Conservation (phyloP, 768 basidiomycete genomes). For the Panellus pusillus region DNA sequence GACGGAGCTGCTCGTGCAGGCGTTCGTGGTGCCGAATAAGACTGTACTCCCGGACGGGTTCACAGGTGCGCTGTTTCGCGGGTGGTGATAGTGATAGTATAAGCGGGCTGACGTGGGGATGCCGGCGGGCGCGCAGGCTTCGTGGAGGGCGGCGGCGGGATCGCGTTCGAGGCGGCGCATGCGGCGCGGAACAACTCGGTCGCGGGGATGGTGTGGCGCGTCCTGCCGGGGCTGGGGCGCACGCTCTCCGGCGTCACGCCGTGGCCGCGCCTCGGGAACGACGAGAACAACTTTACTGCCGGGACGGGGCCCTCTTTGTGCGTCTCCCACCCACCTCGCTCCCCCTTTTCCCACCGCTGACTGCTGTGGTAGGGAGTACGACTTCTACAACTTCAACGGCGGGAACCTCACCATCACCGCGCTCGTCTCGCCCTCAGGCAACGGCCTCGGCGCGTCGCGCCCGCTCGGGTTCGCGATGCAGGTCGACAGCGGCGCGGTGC, state of each 20-base stretch:
- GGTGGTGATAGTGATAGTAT: background rate
- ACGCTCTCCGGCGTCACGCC: slow-evolving; percentile 64
- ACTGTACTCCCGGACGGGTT: slow-evolving; percentile 42
- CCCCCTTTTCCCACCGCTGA: background rate
- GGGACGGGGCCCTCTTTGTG: slow-evolving; percentile 65
- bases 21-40: slow-evolving; percentile 38
- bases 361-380: slow-evolving; percentile 50
- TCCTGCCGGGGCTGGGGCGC: slow-evolving; percentile 59
- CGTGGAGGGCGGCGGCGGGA: slow-evolving; percentile 60
- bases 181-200: slow-evolving; percentile 47
- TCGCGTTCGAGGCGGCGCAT: slow-evolving; percentile 70
- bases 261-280: slow-evolving; percentile 47
- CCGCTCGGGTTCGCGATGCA: slow-evolving; percentile 54
- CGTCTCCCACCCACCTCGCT: slow-evolving; percentile 16
- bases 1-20: slow-evolving; percentile 28
- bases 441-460: slow-evolving; percentile 47
- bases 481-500: slow-evolving; percentile 44
- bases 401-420: slow-evolving; percentile 48
- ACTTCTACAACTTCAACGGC: slow-evolving; percentile 59
- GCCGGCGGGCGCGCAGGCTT: slow-evolving; percentile 45
- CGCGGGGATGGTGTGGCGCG: slow-evolving; percentile 54
- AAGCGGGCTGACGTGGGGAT: too few species aligned
- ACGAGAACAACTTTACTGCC: slow-evolving; percentile 55
- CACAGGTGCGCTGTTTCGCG: slow-evolving; percentile 39
- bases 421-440: slow-evolving; percentile 53